phyloP scores from a whole-genome alignment of 495 filamentous ascomycete genomes.

The Penicillium angulare region DNA sequence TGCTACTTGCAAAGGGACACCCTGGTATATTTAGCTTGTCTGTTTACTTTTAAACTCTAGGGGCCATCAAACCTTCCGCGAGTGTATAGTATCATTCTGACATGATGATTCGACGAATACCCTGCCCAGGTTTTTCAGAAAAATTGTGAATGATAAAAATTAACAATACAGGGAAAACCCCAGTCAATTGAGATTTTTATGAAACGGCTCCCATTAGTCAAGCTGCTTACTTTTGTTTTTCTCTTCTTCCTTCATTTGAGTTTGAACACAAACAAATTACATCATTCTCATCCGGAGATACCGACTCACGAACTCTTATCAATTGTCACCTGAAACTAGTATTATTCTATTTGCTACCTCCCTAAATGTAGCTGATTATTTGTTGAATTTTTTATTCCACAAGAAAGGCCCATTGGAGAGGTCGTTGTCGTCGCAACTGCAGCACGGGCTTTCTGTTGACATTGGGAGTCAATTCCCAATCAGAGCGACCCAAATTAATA shows the following conservation, averaged over 20 bases:
- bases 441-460: too few species aligned
- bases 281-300: background rate
- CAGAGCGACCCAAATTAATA: too few species aligned
- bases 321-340: too few species aligned
- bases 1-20: conserved; percentile 29
- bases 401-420: too few species aligned
- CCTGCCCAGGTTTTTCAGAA: background rate
- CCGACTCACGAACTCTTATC: background rate
- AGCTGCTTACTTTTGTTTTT: background rate
- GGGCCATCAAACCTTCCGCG: background rate
- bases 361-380: too few species aligned
- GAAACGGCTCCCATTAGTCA: too few species aligned
- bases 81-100: background rate
- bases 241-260: background rate
- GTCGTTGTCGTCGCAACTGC: too few species aligned
- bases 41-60: background rate
- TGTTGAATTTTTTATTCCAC: too few species aligned
- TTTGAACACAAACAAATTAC: background rate
- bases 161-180: too few species aligned
- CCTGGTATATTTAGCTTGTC: conserved; percentile 7
- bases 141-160: background rate
- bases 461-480: too few species aligned
- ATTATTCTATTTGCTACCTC: too few species aligned
- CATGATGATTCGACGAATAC: background rate
- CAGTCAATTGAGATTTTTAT: too few species aligned